Conservation (phyloP, 2,329 filamentous ascomycete species). For the Aurifilum marmelostoma region DNA sequence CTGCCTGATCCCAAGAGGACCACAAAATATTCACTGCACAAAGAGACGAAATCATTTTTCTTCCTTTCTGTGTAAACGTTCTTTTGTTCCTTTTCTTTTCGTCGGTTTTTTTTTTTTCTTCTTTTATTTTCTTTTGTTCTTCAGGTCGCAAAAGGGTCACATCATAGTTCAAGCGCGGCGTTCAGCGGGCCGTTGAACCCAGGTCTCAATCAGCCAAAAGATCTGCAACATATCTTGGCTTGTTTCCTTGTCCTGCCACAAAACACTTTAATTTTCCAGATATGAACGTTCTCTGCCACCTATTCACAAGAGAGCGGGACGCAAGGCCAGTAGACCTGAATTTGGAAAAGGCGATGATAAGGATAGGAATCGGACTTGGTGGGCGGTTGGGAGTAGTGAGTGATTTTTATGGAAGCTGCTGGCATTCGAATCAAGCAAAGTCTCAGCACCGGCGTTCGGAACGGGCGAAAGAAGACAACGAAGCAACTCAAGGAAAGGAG, state of each 20-base stretch:
- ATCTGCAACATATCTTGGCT: background rate
- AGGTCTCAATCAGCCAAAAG: background rate
- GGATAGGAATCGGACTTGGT: background rate
- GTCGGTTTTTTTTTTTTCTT: background rate
- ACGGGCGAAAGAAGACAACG: background rate
- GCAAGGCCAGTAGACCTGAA: background rate
- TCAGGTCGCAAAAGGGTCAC: slow-evolving; percentile 15
- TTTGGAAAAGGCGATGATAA: slow-evolving; percentile 6
- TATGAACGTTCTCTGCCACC: background rate
- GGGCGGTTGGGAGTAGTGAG: background rate
- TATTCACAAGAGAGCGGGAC: background rate
- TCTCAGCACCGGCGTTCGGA: slow-evolving; percentile 5
- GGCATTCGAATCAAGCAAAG: background rate
- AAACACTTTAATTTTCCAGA: background rate
- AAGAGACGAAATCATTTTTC: slow-evolving; percentile 20
- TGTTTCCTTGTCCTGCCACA: background rate
- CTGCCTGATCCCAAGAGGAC: background rate
- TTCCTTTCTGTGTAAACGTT: slow-evolving; percentile 21
- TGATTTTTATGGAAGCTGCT: background rate
- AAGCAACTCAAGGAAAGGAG: background rate
- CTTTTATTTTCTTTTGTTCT: background rate
- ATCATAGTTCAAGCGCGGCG: slow-evolving; percentile 28
- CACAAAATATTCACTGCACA: background rate
- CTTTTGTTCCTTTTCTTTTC: slow-evolving; percentile 12
- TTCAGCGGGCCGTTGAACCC: slow-evolving; percentile 18